phyloP scores from a whole-genome alignment of 192 early-diverging fungal genomes.

The Linnemannia hyalina region DNA sequence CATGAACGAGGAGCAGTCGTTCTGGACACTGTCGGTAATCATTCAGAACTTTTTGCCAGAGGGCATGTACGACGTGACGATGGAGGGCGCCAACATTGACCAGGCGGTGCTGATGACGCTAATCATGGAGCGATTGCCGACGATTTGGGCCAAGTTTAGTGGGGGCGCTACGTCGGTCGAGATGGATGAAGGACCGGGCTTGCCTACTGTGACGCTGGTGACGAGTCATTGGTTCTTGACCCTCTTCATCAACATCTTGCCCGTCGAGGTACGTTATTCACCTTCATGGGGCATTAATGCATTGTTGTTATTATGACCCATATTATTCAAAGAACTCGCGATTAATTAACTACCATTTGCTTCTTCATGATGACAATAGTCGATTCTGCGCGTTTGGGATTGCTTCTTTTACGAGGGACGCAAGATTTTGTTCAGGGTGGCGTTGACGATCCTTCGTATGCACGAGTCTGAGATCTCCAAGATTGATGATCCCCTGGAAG shows the following conservation, averaged over 20 bases:
- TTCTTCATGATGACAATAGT: conserved; percentile 43
- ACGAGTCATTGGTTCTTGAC: conserved; percentile 90
- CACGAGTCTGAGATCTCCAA: conserved; percentile 73
- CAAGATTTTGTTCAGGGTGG: conserved; percentile 82
- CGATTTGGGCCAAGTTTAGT: conserved; percentile 62
- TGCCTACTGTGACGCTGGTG: conserved; percentile 79
- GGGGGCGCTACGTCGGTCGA: conserved; percentile 60
- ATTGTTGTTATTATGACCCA: too few relatives aligned
- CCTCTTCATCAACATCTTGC: conserved; percentile 83
- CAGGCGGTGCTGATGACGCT: conserved; percentile 77
- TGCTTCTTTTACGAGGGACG: conserved; percentile 79
- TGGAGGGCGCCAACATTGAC: conserved; percentile 80
- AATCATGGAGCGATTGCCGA: conserved; percentile 65
- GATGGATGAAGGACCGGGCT: conserved; percentile 61
- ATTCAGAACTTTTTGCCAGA: conserved; percentile 80
- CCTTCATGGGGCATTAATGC: neutral
- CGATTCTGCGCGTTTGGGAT: conserved; percentile 87
- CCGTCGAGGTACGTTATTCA: conserved; percentile 67
- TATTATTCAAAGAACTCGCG: too few relatives aligned
- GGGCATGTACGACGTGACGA: conserved; percentile 79
- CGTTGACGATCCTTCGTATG: conserved; percentile 77
- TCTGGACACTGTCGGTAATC: conserved; percentile 84
- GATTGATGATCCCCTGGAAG: conserved; percentile 69
- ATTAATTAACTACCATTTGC: neutral
- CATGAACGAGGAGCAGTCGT: conserved; percentile 79